Base-by-base conservation (phyloP, 495 filamentous ascomycete species). In the Wilcoxina mikolae region DNA sequence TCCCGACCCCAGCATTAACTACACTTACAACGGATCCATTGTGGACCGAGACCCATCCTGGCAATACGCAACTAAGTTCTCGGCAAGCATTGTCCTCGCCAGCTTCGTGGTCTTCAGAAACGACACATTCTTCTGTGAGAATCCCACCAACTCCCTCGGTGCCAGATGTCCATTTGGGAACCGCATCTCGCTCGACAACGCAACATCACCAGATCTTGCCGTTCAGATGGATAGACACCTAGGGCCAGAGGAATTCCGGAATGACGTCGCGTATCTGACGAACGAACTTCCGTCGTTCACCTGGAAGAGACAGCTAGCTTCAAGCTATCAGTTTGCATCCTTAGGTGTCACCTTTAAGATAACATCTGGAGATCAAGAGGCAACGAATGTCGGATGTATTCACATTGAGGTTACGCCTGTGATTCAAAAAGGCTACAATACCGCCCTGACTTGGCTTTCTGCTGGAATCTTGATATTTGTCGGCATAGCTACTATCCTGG, bases 301-400 rank as follows among this genome's bases (percentile, higher is more conserved):
- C n/a, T 72, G 91, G 26, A 73, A 72, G 43, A 81, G 90, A 68
- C 75, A 84, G 59, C 82, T 98, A 68, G 71, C 75, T 54, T 88
- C 87, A 11, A 76, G 77, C 3, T 98, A 94, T 59, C 79, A 82
- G 35, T 94, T 98, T 62, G 75, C 86, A 4, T 87, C 87, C 5
- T 77, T 95, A 42, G 75, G 76, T 25, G 70, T 82, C 25, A 83
- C 77, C 0, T 73, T 95, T 20, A 63, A 72, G 26, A 74, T 96
- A 47, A 77, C 79, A 53, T 82, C 89, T 31, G 91, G 90, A 38
- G 81, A 91, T 68, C 9, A 0, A 0, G 42, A 58, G 3, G 65
- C 58, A 0, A 78, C 76, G n/a, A 65, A 72, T 53, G 71, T 95
- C 23, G 87, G 80, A 31, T 98, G 91, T 65, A 74, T 95, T 24